A percentile compares a stretch with the other conserved stretches of the same genome.
phyloP scores from a whole-genome alignment of 176 grass and related monocot genomes.

The Ensete ventricosum region DNA sequence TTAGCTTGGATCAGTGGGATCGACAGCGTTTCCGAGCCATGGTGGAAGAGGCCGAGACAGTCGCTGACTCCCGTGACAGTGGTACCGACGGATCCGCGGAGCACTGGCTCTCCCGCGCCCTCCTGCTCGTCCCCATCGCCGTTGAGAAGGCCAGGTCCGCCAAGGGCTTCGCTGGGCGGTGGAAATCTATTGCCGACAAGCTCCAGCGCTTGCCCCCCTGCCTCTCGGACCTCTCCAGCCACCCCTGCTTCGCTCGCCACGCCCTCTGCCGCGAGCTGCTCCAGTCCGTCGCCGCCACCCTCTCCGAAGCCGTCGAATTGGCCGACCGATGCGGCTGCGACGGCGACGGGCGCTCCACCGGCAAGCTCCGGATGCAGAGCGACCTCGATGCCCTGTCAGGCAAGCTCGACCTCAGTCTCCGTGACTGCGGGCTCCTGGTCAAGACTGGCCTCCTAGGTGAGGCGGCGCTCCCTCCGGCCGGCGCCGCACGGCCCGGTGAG shows the following conservation, averaged over 20 bases:
- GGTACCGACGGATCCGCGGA: background rate
- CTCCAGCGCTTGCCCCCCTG: constrained; percentile 10
- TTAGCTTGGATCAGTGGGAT: background rate
- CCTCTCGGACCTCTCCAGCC: constrained; percentile 12
- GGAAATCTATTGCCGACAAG: constrained; percentile 13
- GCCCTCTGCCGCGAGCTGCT: constrained; percentile 15
- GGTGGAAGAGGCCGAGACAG: background rate
- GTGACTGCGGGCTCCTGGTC: constrained; percentile 75
- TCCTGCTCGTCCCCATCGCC: background rate
- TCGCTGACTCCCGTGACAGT: background rate
- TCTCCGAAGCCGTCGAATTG: constrained; percentile 9
- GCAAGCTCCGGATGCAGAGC: constrained; percentile 48
- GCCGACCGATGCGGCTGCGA: constrained; percentile 4
- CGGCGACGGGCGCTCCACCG: background rate
- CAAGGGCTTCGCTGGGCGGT: constrained; percentile 11
- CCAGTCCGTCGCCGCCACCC: constrained; percentile 8
- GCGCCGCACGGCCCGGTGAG: constrained; percentile 6
- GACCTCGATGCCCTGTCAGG: constrained; percentile 76
- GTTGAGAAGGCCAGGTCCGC: background rate
- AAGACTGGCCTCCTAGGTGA: constrained; percentile 84
- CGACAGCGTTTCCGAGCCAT: background rate
- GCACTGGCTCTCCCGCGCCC: constrained; percentile 3
- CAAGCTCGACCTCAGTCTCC: constrained; percentile 82
- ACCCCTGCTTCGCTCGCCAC: constrained; percentile 21
- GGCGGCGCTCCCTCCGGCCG: constrained; percentile 20